Evolutionary conservation across 192 early-diverging fungal species (phyloP).

Genomic region (Phycomyces nitens): DNA sequence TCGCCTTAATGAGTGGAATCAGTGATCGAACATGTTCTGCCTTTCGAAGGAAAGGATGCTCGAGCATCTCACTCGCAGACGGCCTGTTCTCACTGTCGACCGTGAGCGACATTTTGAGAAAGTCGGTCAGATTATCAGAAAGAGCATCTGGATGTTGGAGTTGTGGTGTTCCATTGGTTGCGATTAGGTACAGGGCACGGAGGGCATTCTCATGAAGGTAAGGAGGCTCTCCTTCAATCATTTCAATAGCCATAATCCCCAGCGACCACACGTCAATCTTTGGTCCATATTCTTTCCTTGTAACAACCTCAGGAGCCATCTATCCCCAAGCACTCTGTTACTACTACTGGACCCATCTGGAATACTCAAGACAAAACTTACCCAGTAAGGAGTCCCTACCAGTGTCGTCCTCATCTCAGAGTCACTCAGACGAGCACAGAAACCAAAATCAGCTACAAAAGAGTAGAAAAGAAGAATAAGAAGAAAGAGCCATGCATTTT

Average conservation of each 20-base stretch:
- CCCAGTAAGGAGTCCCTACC: constrained; percentile 89
- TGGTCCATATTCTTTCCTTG: constrained; percentile 85
- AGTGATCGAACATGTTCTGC: constrained; percentile 78
- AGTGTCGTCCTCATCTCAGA: constrained; percentile 74
- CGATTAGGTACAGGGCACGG: constrained; percentile 88
- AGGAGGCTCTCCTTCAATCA: constrained; percentile 96
- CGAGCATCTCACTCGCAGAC: constrained; percentile 71
- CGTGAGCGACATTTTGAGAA: constrained; percentile 74
- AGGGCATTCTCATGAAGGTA: constrained; percentile 94
- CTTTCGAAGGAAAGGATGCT: constrained; percentile 84
- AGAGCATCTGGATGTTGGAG: constrained; percentile 87
- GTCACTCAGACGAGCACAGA: constrained; percentile 77
- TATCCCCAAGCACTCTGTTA: no score
- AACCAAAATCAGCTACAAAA: constrained; percentile 77
- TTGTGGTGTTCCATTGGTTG: constrained; percentile 88
- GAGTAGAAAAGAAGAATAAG: not conserved
- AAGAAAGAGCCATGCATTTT: no score
- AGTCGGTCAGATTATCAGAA: constrained; percentile 73
- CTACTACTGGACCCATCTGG: no score
- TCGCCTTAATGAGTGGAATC: constrained; percentile 68
- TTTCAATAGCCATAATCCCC: constrained; percentile 97
- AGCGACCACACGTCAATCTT: constrained; percentile 97
- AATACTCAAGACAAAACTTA: constrained; percentile 6
- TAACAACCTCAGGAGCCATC: constrained; percentile 98
- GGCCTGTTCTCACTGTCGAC: constrained; percentile 81